Evolutionary conservation across 1,139 yeast genomes (phyloP), one percentile per base, ranked within the genome.

Genomic region (Wickerhamomyces sp.): DNA sequence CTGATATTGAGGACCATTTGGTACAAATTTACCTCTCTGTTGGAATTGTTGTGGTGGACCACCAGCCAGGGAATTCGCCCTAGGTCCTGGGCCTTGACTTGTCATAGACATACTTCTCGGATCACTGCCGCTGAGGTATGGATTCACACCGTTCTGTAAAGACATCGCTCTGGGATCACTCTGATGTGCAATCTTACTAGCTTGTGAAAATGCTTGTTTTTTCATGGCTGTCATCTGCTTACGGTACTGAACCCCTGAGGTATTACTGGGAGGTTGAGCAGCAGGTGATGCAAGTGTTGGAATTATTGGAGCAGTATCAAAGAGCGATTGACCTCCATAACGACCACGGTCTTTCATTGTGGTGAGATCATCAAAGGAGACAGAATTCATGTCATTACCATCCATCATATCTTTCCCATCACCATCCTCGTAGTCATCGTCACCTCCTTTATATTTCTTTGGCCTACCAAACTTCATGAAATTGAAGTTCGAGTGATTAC

Each of bases 291-390:
- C 54, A 11, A 82, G 38, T 0, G 86, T 79, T 9, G 93, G 93
- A 28, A 83, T 82, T 44, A 80, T 75, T 5, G 91, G 89, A 0
- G 86, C 70, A 0, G 88, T 70, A 47, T 79, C 87, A 36, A 63
- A 55, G 14, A 61, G 52, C 8, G 61, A 54, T 27, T 62, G 59
- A 26, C 68, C 59, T 2, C 81, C 81, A 51, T 79, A 79, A 27
- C 75, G 75, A 5, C 86, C 87, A 28, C 78, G 66, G 45, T 78
- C 84, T 36, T 82, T 64, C 3, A 78, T 60, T 39, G 78, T 80
- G 22, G 75, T 61, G 11, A 83, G 64, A 49, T 82, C 89, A 43
- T 75, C 75, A 45, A 79, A 76, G 0, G 86, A 72, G 41, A 81
- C 66, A 28, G 64, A 60, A 3, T 61, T 58, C 3, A 68, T 64